Conservation (phyloP, 2,329 filamentous ascomycete species). For the Nannizziopsis barbatae region DNA sequence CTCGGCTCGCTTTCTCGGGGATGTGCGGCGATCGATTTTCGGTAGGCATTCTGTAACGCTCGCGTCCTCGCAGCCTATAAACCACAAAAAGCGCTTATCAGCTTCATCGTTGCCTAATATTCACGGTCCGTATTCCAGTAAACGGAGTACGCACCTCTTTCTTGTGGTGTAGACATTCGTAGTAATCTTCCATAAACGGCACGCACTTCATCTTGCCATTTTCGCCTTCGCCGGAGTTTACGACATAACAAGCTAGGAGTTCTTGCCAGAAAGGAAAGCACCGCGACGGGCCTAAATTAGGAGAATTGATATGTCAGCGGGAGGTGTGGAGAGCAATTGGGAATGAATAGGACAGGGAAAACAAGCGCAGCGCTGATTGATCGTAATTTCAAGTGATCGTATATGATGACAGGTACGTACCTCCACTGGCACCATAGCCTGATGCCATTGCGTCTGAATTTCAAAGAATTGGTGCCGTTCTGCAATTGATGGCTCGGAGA, state of each 20-base stretch:
- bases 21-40: constrained; percentile 63
- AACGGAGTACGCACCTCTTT: constrained; percentile 69
- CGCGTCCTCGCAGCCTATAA: constrained; percentile 62
- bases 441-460: constrained; percentile 36
- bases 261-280: constrained; percentile 99
- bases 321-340: background rate
- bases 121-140: background rate
- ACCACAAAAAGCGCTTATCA: constrained; percentile 1
- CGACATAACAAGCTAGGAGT: constrained; percentile 93
- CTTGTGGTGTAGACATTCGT: constrained; percentile 96
- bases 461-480: constrained; percentile 1
- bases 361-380: background rate
- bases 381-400: no score
- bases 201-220: constrained; percentile 79
- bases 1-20: constrained; percentile 70
- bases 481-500: constrained; percentile 5
- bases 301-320: constrained; percentile 11
- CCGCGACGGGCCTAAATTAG: constrained; percentile 51
- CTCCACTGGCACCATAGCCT: constrained; percentile 45
- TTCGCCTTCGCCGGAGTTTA: constrained; percentile 74
- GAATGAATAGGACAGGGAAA: background rate
- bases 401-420: constrained; percentile 24
- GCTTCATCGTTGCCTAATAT: background rate
- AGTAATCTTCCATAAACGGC: constrained; percentile 85
- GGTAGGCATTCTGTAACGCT: constrained; percentile 72